Evolutionary conservation across 768 basidiomycete species (phyloP).

Genomic region (Roridomyces roridus): DNA sequence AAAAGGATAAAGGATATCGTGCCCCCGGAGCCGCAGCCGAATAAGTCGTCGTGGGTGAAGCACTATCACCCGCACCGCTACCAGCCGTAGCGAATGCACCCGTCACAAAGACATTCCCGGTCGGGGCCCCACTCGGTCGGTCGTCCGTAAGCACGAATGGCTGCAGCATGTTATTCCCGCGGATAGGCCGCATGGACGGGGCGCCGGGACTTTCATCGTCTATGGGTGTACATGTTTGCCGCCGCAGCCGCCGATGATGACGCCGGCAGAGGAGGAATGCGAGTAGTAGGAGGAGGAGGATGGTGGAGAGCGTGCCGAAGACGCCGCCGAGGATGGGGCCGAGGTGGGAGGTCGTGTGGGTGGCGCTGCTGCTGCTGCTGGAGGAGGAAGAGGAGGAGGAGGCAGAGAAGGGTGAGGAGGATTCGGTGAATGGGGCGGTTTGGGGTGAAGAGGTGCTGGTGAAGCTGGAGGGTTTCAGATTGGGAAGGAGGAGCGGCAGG

Average conservation of each 20-base stretch:
- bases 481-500: not conserved
- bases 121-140: not conserved
- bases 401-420: not conserved
- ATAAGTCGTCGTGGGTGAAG: not conserved
- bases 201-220: too few species aligned
- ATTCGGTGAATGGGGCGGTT: not conserved
- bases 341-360: slow-evolving; percentile 13
- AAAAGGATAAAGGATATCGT: not conserved
- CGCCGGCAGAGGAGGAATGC: slow-evolving; percentile 29
- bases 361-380: too few species aligned
- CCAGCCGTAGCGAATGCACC: slow-evolving; percentile 6
- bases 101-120: slow-evolving; percentile 3
- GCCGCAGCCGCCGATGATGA: slow-evolving; percentile 7
- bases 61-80: not conserved
- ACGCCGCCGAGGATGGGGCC: slow-evolving; percentile 39
- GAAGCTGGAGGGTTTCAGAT: not conserved
- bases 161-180: slow-evolving; percentile 11
- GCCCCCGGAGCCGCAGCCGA: not conserved
- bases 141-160: slow-evolving; percentile 23
- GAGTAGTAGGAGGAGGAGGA: slow-evolving; percentile 13
- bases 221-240: too few species aligned
- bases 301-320: slow-evolving; percentile 29
- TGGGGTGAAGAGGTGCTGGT: not conserved
- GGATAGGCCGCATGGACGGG: slow-evolving; percentile 11
- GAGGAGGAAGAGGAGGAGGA: slow-evolving; percentile 1